Percentiles rank a stretch among this genome's conserved stretches.
phyloP scores from a whole-genome alignment of 192 early-diverging fungal genomes.

The Paraglomus occultum region DNA sequence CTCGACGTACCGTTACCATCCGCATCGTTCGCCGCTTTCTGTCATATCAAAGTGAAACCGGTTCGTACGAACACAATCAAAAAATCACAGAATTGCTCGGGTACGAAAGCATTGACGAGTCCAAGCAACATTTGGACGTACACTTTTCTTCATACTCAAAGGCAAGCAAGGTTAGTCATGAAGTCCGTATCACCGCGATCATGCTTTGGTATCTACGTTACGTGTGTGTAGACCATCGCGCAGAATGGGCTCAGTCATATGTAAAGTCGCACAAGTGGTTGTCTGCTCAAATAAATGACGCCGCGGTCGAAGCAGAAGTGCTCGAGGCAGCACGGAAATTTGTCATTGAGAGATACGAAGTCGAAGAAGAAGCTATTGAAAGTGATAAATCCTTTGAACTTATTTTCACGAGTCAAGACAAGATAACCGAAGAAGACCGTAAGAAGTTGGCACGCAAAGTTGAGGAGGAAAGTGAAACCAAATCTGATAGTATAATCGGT shows the following conservation, averaged over 20 bases:
- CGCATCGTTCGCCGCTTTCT: conserved; percentile 23
- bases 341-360: conserved; percentile 20
- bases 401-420: not conserved
- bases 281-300: conserved; percentile 6
- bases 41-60: conserved; percentile 14
- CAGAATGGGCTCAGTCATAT: conserved; percentile 13
- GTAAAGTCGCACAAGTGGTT: conserved; percentile 5
- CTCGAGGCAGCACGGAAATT: conserved; percentile 1
- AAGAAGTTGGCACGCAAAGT: too few species aligned
- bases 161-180: not conserved
- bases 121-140: not conserved
- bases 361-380: not conserved
- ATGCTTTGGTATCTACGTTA: conserved; percentile 22
- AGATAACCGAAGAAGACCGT: not conserved
- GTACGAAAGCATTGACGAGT: conserved; percentile 17
- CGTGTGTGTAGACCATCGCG: conserved; percentile 11
- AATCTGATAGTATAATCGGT: conserved; percentile 3
- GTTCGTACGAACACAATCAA: conserved; percentile 4
- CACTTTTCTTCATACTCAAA: conserved; percentile 18
- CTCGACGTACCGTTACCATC: not conserved
- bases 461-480: not conserved
- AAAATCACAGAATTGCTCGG: conserved; percentile 12
- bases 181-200: conserved; percentile 14
- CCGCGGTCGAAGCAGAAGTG: conserved; percentile 7
- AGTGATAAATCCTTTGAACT: conserved; percentile 11